Conservation (phyloP, 2,329 filamentous ascomycete species). For the Penicillium nordicum region DNA sequence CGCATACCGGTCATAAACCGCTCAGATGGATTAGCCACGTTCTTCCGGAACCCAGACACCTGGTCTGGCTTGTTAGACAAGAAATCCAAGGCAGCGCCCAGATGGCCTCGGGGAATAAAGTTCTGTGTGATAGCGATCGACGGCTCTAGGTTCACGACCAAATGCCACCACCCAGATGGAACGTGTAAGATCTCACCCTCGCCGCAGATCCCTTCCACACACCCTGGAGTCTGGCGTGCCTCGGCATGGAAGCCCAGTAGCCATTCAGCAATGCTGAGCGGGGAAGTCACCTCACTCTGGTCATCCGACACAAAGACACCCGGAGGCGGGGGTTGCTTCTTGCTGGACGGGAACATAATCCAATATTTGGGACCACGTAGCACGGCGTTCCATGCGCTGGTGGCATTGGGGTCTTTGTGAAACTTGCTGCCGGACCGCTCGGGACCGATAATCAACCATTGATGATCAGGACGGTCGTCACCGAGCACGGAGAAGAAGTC, state of each 20-base stretch:
- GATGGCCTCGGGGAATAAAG: conserved; percentile 75
- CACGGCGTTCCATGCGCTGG: conserved; percentile 88
- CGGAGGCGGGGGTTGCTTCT: conserved; percentile 64
- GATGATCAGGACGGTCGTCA: conserved; percentile 74
- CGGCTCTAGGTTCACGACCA: conserved; percentile 83
- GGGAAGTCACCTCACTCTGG: conserved; percentile 88
- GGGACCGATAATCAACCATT: conserved; percentile 91
- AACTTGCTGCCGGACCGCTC: conserved; percentile 87
- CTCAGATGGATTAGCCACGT: conserved; percentile 67
- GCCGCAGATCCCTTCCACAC: conserved; percentile 78
- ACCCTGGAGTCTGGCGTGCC: conserved; percentile 71
- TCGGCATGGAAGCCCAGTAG: conserved; percentile 83
- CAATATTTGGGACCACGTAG: conserved; percentile 90
- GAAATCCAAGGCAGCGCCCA: conserved; percentile 74
- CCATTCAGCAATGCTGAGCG: conserved; percentile 96
- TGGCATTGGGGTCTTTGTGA: conserved; percentile 75
- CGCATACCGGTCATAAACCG: conserved; percentile 70
- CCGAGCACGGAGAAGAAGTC: conserved; percentile 82
- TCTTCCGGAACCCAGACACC: conserved; percentile 76
- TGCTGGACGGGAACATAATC: conserved; percentile 89
- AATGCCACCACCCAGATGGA: conserved; percentile 93
- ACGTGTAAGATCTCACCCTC: conserved; percentile 88
- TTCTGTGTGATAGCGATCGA: conserved; percentile 93
- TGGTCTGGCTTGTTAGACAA: conserved; percentile 78
- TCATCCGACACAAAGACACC: conserved; percentile 88